phyloP scores from a whole-genome alignment of 208 protist species.

The Phytomonas francai region DNA sequence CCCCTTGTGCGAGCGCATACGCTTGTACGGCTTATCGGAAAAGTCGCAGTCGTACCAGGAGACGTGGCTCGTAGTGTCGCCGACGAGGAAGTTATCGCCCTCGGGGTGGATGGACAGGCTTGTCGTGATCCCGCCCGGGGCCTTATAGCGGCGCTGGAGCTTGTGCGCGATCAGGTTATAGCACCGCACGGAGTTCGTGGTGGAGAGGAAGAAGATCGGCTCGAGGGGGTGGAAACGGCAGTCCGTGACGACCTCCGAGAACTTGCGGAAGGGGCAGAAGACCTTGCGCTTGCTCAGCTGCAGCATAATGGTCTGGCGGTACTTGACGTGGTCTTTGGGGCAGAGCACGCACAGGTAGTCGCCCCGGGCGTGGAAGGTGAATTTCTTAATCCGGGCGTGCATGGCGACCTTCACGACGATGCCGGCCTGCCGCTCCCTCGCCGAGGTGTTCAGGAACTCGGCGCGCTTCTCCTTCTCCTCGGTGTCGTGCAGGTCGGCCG shows the following conservation, averaged over 20 bases:
- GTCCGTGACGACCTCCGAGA: constrained; percentile 87
- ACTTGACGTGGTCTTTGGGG: constrained; percentile 91
- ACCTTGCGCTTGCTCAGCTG: constrained; percentile 89
- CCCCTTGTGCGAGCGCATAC: constrained; percentile 91
- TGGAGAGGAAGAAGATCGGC: constrained; percentile 98
- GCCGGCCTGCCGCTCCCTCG: constrained; percentile 65
- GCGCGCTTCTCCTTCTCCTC: constrained; percentile 85
- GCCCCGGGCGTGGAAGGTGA: constrained; percentile 82
- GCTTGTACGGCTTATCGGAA: constrained; percentile 94
- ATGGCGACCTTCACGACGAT: constrained; percentile 86
- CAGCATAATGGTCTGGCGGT: constrained; percentile 90
- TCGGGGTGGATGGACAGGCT: constrained; percentile 95
- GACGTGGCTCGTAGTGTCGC: constrained; percentile 85
- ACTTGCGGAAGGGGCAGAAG: constrained; percentile 90
- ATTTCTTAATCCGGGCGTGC: constrained; percentile 85
- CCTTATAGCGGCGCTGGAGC: constrained; percentile 94
- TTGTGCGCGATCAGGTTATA: constrained; percentile 97
- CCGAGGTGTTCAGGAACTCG: constrained; percentile 77
- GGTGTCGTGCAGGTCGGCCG: constrained; percentile 73
- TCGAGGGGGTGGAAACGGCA: constrained; percentile 97
- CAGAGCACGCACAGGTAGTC: constrained; percentile 89
- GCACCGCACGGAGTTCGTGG: constrained; percentile 90
- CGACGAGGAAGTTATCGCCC: constrained; percentile 96
- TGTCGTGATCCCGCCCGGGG: constrained; percentile 77
- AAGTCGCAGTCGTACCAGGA: constrained; percentile 99